Evolutionary conservation across 1,139 yeast genomes (phyloP).

Genomic region (Chernovozyma aurita): DNA sequence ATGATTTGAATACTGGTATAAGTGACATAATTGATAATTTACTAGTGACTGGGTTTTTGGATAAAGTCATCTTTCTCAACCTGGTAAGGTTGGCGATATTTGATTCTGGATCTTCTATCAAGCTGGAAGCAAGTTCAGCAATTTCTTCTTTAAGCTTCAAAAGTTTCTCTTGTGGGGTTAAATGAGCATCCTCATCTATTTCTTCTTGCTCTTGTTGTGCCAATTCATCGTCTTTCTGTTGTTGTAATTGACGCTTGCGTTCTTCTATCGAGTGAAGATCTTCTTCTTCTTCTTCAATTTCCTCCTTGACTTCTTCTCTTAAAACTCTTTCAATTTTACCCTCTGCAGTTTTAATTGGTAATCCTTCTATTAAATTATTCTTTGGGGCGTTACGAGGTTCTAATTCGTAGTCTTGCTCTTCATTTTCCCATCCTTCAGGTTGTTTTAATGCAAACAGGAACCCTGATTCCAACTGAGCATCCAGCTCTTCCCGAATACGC

Average conservation of each 20-base stretch:
- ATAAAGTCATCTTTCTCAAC: conserved; percentile 66
- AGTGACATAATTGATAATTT: conserved; percentile 75
- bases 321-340: conserved; percentile 69
- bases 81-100: conserved; percentile 63
- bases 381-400: conserved; percentile 42
- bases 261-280: conserved; percentile 15
- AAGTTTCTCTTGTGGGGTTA: conserved; percentile 56
- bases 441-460: conserved; percentile 14
- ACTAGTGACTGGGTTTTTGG: conserved; percentile 63
- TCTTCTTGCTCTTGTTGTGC: conserved; percentile 22
- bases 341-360: conserved; percentile 73
- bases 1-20: conserved; percentile 77
- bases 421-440: conserved; percentile 44
- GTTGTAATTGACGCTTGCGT: conserved; percentile 10
- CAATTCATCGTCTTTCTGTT: conserved; percentile 14
- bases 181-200: conserved; percentile 41
- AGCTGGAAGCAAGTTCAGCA: conserved; percentile 71
- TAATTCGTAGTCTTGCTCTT: conserved; percentile 67
- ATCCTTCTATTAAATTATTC: conserved; percentile 54
- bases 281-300: conserved; percentile 17
- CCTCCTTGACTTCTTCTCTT: conserved; percentile 28
- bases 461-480: conserved; percentile 42
- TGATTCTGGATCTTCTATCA: conserved; percentile 90
- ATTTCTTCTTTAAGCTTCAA: conserved; percentile 72
- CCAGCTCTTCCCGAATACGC: conserved; percentile 46